Evolutionary conservation across 352 stramenopile genomes (phyloP).

Genomic region (Plasmopara muralis): DNA sequence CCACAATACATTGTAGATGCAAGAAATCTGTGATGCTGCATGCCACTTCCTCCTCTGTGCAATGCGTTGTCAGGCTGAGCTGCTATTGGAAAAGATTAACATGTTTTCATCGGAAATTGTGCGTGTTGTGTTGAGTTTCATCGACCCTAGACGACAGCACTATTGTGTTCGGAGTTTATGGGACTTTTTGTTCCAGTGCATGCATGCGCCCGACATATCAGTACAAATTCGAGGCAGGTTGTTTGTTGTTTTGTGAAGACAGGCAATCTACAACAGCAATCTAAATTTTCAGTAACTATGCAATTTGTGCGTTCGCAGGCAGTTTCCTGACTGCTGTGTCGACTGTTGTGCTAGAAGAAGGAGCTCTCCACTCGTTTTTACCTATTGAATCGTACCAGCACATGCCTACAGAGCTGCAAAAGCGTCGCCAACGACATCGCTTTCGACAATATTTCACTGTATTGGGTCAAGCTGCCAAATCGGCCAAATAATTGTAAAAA

Average conservation of each 20-base stretch:
- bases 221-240: slow-evolving; percentile 31
- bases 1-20: slow-evolving; percentile 20
- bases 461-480: slow-evolving; percentile 8
- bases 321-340: slow-evolving; percentile 41
- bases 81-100: slow-evolving; percentile 26
- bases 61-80: slow-evolving; percentile 25
- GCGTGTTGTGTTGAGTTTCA: slow-evolving; percentile 38
- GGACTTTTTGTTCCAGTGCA: slow-evolving; percentile 68
- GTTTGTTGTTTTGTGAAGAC: background rate
- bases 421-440: slow-evolving; percentile 40
- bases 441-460: slow-evolving; percentile 49
- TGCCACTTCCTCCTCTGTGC: slow-evolving; percentile 57
- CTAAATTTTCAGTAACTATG: background rate
- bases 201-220: slow-evolving; percentile 55
- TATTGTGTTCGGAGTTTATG: slow-evolving; percentile 52
- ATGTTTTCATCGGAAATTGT: slow-evolving; percentile 36
- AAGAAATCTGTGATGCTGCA: slow-evolving; percentile 57
- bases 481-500: background rate
- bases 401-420: slow-evolving; percentile 29
- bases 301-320: slow-evolving; percentile 14
- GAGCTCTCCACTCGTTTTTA: slow-evolving; percentile 24
- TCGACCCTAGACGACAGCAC: slow-evolving; percentile 36
- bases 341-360: slow-evolving; percentile 21
- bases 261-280: slow-evolving; percentile 3
- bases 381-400: slow-evolving; percentile 27